Conservation (phyloP, 495 filamentous ascomycete genomes). For the Darksidea phi region DNA sequence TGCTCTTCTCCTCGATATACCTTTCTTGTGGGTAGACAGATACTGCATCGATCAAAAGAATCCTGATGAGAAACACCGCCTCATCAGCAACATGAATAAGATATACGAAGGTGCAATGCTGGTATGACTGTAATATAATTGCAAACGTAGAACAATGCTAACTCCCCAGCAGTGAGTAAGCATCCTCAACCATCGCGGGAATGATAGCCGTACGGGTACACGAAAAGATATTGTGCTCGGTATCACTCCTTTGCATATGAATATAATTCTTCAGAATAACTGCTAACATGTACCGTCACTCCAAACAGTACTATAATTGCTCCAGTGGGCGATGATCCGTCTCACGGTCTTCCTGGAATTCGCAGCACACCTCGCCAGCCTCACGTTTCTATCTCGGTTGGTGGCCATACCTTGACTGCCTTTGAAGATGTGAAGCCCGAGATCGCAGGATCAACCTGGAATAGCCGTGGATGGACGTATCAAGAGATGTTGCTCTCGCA, state of each 20-base stretch:
- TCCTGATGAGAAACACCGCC: background rate
- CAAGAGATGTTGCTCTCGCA: background rate
- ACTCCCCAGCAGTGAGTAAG: no score
- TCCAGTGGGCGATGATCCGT: background rate
- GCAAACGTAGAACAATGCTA: no score
- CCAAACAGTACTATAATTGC: background rate
- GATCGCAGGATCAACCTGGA: background rate
- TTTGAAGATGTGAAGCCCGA: background rate
- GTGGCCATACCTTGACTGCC: background rate
- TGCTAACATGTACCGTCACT: no score
- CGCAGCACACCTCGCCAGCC: background rate
- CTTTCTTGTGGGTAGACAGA: background rate
- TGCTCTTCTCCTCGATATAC: background rate
- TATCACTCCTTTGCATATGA: no score
- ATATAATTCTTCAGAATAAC: no score
- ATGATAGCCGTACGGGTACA: no score
- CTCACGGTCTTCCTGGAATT: background rate
- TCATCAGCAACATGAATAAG: background rate
- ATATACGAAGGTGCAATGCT: background rate
- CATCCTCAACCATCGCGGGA: no score
- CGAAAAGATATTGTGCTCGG: no score
- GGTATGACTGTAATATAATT: background rate
- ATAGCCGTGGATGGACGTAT: background rate
- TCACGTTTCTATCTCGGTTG: background rate
- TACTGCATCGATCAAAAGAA: background rate